Percentiles rank a stretch among this genome's conserved stretches.
phyloP scores from a whole-genome alignment of 495 filamentous ascomycete genomes.

The Sordaria brevicollis region DNA sequence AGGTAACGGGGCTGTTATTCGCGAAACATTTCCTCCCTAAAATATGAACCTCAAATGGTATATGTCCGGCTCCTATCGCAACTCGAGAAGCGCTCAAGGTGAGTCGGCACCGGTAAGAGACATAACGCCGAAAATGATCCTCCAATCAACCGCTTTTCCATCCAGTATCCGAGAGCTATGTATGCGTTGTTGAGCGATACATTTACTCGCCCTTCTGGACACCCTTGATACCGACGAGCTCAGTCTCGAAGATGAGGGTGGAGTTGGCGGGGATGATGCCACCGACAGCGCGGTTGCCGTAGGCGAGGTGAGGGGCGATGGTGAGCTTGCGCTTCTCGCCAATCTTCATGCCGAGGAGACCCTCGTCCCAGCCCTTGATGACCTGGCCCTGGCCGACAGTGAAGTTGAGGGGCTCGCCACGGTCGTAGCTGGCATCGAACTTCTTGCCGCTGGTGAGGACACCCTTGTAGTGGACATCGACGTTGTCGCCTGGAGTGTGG shows the following conservation, averaged over 20 bases:
- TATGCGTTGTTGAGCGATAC: neutral
- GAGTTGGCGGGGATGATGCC: constrained; percentile 41
- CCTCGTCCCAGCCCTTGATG: constrained; percentile 80
- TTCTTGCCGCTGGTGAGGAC: constrained; percentile 21
- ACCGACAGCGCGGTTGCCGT: constrained; percentile 56
- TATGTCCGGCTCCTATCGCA: neutral
- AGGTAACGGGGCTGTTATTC: neutral
- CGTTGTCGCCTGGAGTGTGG: constrained; percentile 13
- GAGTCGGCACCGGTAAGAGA: neutral
- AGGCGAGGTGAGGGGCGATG: constrained; percentile 66
- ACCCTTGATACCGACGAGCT: constrained; percentile 67
- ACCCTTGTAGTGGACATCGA: constrained; percentile 24
- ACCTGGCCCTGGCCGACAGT: constrained; percentile 60
- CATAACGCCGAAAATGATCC: neutral
- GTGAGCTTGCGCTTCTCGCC: constrained; percentile 71
- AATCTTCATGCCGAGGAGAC: constrained; percentile 78
- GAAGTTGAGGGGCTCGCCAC: constrained; percentile 58
- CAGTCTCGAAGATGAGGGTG: constrained; percentile 64
- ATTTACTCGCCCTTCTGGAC: constrained; percentile 29
- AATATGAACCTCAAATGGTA: neutral
- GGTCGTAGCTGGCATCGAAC: constrained; percentile 44
- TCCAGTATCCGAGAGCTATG: neutral
- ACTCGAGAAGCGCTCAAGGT: neutral
- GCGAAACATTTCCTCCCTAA: neutral
- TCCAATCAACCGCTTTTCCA: neutral